Evolutionary conservation across 805 yeast species (phyloP), one percentile per base, ranked within the genome.

Genomic region (Teunomyces stri): DNA sequence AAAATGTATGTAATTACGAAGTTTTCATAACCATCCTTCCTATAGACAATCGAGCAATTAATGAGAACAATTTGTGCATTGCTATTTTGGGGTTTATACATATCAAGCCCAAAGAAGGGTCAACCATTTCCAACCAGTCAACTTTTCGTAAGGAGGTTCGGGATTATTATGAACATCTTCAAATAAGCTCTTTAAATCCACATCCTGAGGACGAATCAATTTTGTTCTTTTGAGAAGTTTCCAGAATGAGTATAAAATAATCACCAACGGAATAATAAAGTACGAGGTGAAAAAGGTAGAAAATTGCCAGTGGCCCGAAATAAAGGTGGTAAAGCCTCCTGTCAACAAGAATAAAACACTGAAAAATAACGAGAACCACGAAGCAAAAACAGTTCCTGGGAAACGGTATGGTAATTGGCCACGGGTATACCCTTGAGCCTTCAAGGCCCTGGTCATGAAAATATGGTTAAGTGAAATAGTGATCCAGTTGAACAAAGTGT

Each of bases 341-440:
- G 72, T 68, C 20, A 70, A 46, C 22, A 70, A 50, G 37, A 70
- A 50, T 4, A 52, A 45, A 22, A 58, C 21, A 21, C 40, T 37
- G 40, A 37, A 37, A 37, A 37, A 37, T 13, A 64, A 60, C 3
- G 71, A 64, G 35, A 61, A 51, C 69, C 69, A 69, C 4, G 72
- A 65, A 27, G 60, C 67, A 25, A 31, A 35, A 16, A 55, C 66
- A 10, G 65, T 65, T 31, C 57, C 47, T 31, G 44, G 51, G 30
- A 62, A 49, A 29, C 53, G 54, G 49, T 64, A 66, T n/a, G 73
- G 75, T 37, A 70, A 60, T 16, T 56, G 50, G 13, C 56, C 61
- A 52, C 69, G 57, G 5, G 60, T 31, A 44, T 59, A 59, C 31
- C 73, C 73, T 52, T 74, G 78, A 3, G 66, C 75, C 50, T 62